A percentile compares a stretch with the other conserved stretches of the same genome.
Conservation (phyloP, 305 asterid species). For the Plantago rigida region DNA sequence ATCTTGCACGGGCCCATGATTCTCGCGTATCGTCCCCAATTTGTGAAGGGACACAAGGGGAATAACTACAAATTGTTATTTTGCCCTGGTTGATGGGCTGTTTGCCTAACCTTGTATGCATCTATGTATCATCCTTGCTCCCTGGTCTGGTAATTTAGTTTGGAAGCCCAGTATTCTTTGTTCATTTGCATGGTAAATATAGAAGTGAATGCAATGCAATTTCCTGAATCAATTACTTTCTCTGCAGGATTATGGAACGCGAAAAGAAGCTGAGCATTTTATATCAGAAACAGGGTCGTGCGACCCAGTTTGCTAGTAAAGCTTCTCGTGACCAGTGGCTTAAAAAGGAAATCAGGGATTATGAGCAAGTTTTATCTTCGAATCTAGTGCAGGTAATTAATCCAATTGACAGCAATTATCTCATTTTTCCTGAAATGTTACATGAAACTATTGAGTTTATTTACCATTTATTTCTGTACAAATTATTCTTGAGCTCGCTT, state of each 20-base stretch:
- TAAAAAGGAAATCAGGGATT: constrained; percentile 76
- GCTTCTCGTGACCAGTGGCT: constrained; percentile 96
- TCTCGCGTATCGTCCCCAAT: neutral
- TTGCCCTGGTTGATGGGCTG: too few species aligned
- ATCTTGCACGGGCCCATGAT: constrained; percentile 6
- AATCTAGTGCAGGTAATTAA: constrained; percentile 55
- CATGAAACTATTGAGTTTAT: too few species aligned
- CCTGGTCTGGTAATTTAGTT: neutral
- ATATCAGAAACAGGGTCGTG: constrained; percentile 98
- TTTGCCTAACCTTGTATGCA: too few species aligned
- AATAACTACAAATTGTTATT: neutral
- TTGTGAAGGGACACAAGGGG: constrained; percentile 6
- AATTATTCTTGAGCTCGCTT: too few species aligned
- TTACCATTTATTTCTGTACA: too few species aligned
- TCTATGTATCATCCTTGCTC: too few species aligned
- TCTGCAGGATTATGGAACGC: constrained; percentile 76
- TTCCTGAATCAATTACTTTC: constrained; percentile 13
- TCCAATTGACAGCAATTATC: neutral
- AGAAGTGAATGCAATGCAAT: constrained; percentile 4
- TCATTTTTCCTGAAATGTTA: too few species aligned
- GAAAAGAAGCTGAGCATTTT: constrained; percentile 97
- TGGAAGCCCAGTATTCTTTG: constrained; percentile 14
- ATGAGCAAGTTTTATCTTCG: constrained; percentile 73
- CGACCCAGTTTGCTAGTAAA: constrained; percentile 80
- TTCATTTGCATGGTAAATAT: constrained; percentile 16